Conservation (phyloP, 2,329 filamentous ascomycete genomes). For the Colletotrichum sp. region DNA sequence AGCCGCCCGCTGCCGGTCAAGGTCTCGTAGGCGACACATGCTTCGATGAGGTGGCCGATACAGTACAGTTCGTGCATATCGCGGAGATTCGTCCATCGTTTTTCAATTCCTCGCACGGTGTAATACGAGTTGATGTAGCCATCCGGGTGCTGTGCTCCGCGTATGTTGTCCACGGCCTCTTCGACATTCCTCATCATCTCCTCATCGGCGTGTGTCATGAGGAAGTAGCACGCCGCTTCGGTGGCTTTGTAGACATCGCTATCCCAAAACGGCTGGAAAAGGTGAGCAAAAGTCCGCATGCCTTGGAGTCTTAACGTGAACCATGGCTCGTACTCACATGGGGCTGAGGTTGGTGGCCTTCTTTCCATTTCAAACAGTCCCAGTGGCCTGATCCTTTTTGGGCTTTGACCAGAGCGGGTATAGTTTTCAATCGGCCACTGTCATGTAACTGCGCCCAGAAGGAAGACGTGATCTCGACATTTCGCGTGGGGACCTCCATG, state of each 20-base stretch:
- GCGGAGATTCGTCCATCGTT: background rate
- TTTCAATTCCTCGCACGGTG: background rate
- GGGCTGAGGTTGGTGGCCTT: background rate
- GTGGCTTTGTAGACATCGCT: constrained; percentile 5
- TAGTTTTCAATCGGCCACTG: background rate
- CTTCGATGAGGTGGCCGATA: background rate
- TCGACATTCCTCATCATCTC: background rate
- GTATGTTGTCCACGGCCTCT: constrained; percentile 5
- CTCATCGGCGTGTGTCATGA: background rate
- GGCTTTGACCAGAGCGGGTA: background rate
- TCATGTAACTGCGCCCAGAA: background rate
- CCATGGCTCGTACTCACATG: background rate
- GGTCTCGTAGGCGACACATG: constrained; percentile 1
- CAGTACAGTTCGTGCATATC: constrained; percentile 6
- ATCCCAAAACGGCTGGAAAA: background rate
- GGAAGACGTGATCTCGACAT: background rate
- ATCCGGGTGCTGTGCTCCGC: background rate
- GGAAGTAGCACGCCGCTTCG: constrained; percentile 3
- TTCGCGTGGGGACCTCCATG: background rate
- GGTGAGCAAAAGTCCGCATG: background rate
- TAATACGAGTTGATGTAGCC: constrained; percentile 11
- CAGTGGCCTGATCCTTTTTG: constrained; percentile 1
- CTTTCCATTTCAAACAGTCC: constrained; percentile 2
- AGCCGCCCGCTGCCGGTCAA: background rate
- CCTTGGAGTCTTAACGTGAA: background rate